phyloP scores from a whole-genome alignment of 129 eudicot species.

The Lactuca sativa region DNA sequence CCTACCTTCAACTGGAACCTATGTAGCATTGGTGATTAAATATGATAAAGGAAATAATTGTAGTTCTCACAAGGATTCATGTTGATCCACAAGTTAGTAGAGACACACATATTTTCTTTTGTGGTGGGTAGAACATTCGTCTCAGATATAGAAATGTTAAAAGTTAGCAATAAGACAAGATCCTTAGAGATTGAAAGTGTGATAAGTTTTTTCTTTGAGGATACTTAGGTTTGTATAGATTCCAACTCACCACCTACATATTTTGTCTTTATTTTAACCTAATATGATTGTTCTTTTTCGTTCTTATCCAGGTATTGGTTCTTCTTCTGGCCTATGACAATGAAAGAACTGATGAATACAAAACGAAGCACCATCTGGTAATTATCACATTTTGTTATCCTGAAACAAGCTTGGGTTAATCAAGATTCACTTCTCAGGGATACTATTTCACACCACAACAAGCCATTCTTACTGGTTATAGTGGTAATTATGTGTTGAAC shows the following conservation, averaged over 20 bases:
- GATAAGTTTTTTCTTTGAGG: conserved; percentile 70
- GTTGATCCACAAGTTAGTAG: conserved; percentile 81
- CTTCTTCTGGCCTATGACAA: conserved; percentile 89
- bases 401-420: conserved; percentile 15
- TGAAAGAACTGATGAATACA: conserved; percentile 92
- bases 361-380: conserved; percentile 90
- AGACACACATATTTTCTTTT: conserved; percentile 95
- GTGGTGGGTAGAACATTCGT: conserved; percentile 99
- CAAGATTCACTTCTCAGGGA: conserved; percentile 55
- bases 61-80: neutral
- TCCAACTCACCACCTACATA: conserved; percentile 7
- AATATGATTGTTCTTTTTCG: conserved; percentile 12
- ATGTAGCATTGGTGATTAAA: conserved; percentile 2
- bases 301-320: conserved; percentile 69
- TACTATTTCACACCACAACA: conserved; percentile 63
- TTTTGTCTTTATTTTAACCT: conserved; percentile 14
- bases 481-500: conserved; percentile 92
- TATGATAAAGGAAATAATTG: neutral
- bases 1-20: too few relatives aligned
- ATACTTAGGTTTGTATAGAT: conserved; percentile 54
- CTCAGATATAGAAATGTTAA: conserved; percentile 86
- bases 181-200: conserved; percentile 70
- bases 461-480: conserved; percentile 80
- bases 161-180: conserved; percentile 77
- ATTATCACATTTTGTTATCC: conserved; percentile 13